Evolutionary conservation across 805 yeast genomes (phyloP).

Genomic region (Starmerella etchellsii): DNA sequence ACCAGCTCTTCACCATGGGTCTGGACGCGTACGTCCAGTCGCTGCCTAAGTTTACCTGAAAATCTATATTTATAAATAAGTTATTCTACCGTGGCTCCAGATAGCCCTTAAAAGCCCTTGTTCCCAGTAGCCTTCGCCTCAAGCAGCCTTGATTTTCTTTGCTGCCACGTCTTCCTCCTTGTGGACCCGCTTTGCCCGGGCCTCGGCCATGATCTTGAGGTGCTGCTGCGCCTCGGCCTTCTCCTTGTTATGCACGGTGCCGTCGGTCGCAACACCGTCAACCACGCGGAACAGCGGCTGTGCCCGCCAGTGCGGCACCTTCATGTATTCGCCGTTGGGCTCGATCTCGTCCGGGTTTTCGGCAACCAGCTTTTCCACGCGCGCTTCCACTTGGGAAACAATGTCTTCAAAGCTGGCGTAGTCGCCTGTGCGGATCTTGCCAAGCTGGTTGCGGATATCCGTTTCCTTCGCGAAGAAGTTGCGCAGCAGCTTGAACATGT

Average conservation of each 20-base stretch:
- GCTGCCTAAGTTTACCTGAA: slow-evolving; percentile 22
- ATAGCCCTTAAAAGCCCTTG: no score
- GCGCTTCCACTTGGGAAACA: slow-evolving; percentile 52
- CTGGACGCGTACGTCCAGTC: slow-evolving; percentile 39
- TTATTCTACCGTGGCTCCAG: no score
- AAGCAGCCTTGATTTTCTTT: no score
- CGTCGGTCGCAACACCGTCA: slow-evolving; percentile 45
- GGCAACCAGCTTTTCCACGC: slow-evolving; percentile 44
- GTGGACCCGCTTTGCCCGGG: neutral
- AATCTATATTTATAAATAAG: no score
- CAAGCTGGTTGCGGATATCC: slow-evolving; percentile 64
- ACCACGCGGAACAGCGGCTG: slow-evolving; percentile 92
- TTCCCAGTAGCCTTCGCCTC: no score
- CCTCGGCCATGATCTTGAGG: slow-evolving; percentile 7
- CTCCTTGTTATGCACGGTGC: slow-evolving; percentile 16
- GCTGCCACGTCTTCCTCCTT: no score
- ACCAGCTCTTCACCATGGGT: slow-evolving; percentile 41
- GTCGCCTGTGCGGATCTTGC: slow-evolving; percentile 36
- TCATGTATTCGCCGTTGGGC: slow-evolving; percentile 59
- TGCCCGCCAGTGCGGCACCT: slow-evolving; percentile 88
- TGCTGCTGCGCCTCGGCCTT: slow-evolving; percentile 11
- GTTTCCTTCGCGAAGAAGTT: slow-evolving; percentile 68
- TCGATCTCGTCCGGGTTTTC: slow-evolving; percentile 24
- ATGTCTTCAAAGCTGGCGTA: slow-evolving; percentile 42
- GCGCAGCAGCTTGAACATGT: slow-evolving; percentile 72